phyloP scores from a whole-genome alignment of 1,284 basidiomycete genomes.

The Farysia itapuensis region DNA sequence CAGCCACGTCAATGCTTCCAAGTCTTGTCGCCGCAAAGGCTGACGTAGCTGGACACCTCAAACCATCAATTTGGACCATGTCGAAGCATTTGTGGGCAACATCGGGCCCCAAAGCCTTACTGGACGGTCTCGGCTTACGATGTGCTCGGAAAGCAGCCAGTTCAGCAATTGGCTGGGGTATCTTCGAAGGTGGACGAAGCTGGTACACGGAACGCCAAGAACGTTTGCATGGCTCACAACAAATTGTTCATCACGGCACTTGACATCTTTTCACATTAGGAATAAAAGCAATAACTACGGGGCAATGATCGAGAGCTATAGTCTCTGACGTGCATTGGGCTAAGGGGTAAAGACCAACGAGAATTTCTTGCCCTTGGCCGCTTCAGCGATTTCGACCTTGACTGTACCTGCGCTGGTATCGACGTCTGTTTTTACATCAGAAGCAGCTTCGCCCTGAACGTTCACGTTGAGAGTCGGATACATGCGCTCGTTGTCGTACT shows the following conservation, averaged over 20 bases:
- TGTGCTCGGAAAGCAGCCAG: conserved; percentile 55
- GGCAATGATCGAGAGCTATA: too few relatives aligned
- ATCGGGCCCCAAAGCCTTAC: conserved; percentile 35
- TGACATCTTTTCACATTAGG: too few relatives aligned
- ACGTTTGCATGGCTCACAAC: too few relatives aligned
- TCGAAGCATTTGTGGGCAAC: conserved; percentile 32
- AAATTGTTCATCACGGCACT: too few relatives aligned
- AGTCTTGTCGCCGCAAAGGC: too few relatives aligned
- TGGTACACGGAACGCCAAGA: conserved; percentile 19
- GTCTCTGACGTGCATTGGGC: too few relatives aligned
- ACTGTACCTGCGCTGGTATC: conserved; percentile 31
- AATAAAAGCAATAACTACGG: too few relatives aligned
- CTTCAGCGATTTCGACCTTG: conserved; percentile 34
- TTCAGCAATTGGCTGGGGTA: conserved; percentile 57
- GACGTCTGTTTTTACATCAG: conserved; percentile 21
- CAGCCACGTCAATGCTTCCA: too few relatives aligned
- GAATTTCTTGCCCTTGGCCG: conserved; percentile 40
- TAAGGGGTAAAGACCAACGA: conserved; percentile 32
- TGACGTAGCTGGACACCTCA: neutral
- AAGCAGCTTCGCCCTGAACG: conserved; percentile 38
- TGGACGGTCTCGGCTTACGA: conserved; percentile 53
- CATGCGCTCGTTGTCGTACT: conserved; percentile 42
- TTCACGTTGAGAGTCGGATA: conserved; percentile 35
- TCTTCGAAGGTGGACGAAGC: conserved; percentile 50
- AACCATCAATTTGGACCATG: conserved; percentile 20